Evolutionary conservation across 192 early-diverging fungal genomes (phyloP), one percentile per base, ranked within the genome.

Genomic region (Coemansia sp.): DNA sequence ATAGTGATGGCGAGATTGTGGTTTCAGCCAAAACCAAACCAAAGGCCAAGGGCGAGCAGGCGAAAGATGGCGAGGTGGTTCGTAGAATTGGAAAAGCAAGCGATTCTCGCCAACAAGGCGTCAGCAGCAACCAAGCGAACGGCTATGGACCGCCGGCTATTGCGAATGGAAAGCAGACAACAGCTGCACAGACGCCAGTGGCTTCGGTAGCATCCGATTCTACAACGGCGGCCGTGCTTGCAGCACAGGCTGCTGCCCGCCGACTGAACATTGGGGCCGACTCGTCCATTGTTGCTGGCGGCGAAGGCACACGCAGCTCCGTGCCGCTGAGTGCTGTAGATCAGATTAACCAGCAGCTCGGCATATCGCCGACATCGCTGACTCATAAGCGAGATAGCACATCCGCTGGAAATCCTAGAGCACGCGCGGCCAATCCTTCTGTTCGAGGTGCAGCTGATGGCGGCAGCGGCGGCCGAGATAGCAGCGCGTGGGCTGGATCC

Each of bases 31-130:
- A 59, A 13, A 32, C n/a, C 57, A 59, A 59, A 38, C n/a, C 57
- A 41, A 59, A 41, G 39, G 39, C 84, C 88, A 44, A 86, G 41
- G 78, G 84, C 60, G 83, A 86, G 15, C 88, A 85, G 23, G 52
- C 76, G 7, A 85, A 88, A 41, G 74, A 67, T 21, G 42, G 68
- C 45, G 77, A 82, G 65, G 69, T 72, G 39, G 83, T 84, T 9
- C 87, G 85, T 43, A 85, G 90, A 49, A 84, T 89, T 19, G 84
- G 87, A 43, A 83, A 86, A 2, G 76, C 82, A 48, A 77, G 89
- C 67, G 88, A 87, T 71, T 70, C 81, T 13, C 63, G 67, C 18
- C 67, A 57, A 13, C 52, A 41, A 84, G 84, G 62, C 81, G 76
- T 43, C 5, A 61, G 61, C 64, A 54, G 75, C 71, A 58, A 63